Evolutionary conservation across 2,329 filamentous ascomycete genomes (phyloP).

Genomic region (Cryphonectria naterciae): DNA sequence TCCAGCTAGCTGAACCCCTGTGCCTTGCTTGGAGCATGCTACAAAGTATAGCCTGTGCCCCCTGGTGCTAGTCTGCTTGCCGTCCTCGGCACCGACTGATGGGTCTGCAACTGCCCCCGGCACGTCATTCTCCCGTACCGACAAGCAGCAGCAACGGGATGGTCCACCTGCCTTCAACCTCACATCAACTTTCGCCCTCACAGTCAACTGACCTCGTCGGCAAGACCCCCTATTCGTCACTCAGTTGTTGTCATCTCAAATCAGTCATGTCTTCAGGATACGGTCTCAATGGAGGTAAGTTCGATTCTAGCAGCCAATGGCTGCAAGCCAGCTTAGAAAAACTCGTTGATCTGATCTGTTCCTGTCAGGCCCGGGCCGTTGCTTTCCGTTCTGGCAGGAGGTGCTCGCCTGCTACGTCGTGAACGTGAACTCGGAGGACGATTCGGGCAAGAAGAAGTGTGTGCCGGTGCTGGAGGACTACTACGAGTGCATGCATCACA

Average conservation of each 20-base stretch:
- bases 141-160: background rate
- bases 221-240: slow-evolving; percentile 9
- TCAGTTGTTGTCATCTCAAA: slow-evolving; percentile 17
- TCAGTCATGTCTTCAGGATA: slow-evolving; percentile 32
- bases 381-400: slow-evolving; percentile 99
- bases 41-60: background rate
- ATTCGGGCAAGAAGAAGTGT: slow-evolving; percentile 86
- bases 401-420: slow-evolving; percentile 97
- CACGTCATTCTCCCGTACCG: slow-evolving; percentile 12
- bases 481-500: slow-evolving; percentile 98
- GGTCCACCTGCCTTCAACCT: slow-evolving; percentile 17
- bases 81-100: background rate
- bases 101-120: slow-evolving; percentile 3
- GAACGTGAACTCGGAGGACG: slow-evolving; percentile 80
- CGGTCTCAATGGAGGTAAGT: slow-evolving; percentile 48
- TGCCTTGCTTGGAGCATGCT: background rate
- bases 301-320: slow-evolving; percentile 21
- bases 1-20: background rate
- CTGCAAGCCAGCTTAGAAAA: slow-evolving; percentile 26
- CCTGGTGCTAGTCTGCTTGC: background rate
- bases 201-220: slow-evolving; percentile 20
- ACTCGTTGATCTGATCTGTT: slow-evolving; percentile 21
- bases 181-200: slow-evolving; percentile 23
- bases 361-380: slow-evolving; percentile 67
- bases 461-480: slow-evolving; percentile 87